phyloP scores from a whole-genome alignment of 2,329 filamentous ascomycete genomes.

The Graphilbum ipis-grandicollis region DNA sequence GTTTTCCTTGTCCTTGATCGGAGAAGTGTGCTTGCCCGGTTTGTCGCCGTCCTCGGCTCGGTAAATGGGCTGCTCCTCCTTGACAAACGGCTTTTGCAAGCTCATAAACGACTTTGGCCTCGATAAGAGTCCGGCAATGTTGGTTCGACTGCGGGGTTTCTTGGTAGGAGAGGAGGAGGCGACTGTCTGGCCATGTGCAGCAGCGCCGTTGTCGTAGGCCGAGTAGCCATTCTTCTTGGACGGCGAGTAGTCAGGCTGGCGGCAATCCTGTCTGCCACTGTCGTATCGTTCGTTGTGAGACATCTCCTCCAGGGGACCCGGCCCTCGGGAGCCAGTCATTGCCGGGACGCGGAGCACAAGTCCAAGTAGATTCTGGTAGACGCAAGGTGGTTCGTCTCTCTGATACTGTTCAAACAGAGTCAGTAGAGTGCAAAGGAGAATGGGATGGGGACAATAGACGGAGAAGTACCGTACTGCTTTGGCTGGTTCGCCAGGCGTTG shows the following conservation, averaged over 20 bases:
- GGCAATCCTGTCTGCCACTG: too few relatives aligned
- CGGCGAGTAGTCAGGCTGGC: too few relatives aligned
- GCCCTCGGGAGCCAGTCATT: background rate
- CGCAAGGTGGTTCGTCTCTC: too few relatives aligned
- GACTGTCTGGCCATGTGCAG: constrained; percentile 24
- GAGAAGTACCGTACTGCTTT: too few relatives aligned
- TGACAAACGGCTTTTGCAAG: constrained; percentile 26
- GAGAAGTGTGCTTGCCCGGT: constrained; percentile 13
- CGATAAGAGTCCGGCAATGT: constrained; percentile 59
- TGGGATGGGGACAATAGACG: too few relatives aligned
- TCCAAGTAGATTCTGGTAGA: too few relatives aligned
- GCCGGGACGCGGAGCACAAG: background rate
- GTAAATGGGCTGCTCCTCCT: constrained; percentile 13
- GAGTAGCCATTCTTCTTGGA: too few relatives aligned
- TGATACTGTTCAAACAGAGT: too few relatives aligned
- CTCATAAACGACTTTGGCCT: constrained; percentile 59
- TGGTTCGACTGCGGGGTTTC: constrained; percentile 68
- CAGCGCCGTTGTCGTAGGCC: background rate
- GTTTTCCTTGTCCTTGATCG: constrained; percentile 64
- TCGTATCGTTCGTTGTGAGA: too few relatives aligned
- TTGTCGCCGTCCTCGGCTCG: constrained; percentile 3
- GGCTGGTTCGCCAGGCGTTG: too few relatives aligned
- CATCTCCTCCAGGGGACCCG: background rate
- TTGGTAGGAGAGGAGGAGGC: constrained; percentile 19
- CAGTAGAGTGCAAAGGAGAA: too few relatives aligned